Base-by-base conservation (phyloP, 371 early-diverging fungal genomes). In the Mortierella sp. region DNA sequence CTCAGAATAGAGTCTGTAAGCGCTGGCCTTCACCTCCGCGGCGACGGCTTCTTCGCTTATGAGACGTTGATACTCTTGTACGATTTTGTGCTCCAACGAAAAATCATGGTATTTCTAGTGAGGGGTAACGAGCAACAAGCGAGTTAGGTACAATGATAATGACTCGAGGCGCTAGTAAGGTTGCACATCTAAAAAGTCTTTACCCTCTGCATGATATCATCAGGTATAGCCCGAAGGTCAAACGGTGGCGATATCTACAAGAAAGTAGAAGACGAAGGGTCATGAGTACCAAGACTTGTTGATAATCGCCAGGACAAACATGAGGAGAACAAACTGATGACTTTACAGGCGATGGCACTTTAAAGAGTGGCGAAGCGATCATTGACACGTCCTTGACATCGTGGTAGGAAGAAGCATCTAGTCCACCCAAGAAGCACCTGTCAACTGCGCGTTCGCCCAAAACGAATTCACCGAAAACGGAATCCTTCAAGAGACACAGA, bases 381-480 rank as follows among this genome's bases (percentile, higher is more conserved):
- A 73, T 73, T 14, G 34, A 61, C 27, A 73, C 69, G 43, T 73
- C 54, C 49, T 73, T 64, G 50, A 73, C 74, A 67, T 67, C 74
- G 49, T 73, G 69, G 54, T 73, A 73, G 1, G 74, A 64, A 2
- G 74, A 73, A 9, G 69, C 69, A 68, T 73, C 74, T 73, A 64
- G 9, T 9, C 16, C 24, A 53, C 3, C 13, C 2, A 26, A 26
- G 30, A n/a, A n/a, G n/a, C n/a, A n/a, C n/a, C n/a, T n/a, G n/a
- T n/a, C n/a, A n/a, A n/a, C n/a, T 58, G 18, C 19, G 27, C 23
- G 12, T 31, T 27, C 12, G 26, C 16, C 3, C 26, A 24, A 24
- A 50, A 41, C 49, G n/a, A 34, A 38, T 0, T 24, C 26, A n/a
- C 41, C 12, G 54, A 42, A 16, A 48, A 31, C 31, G 2, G 34